Conservation (phyloP, 176 grass and related monocot species). For the Dendrocalamus sinicus region DNA sequence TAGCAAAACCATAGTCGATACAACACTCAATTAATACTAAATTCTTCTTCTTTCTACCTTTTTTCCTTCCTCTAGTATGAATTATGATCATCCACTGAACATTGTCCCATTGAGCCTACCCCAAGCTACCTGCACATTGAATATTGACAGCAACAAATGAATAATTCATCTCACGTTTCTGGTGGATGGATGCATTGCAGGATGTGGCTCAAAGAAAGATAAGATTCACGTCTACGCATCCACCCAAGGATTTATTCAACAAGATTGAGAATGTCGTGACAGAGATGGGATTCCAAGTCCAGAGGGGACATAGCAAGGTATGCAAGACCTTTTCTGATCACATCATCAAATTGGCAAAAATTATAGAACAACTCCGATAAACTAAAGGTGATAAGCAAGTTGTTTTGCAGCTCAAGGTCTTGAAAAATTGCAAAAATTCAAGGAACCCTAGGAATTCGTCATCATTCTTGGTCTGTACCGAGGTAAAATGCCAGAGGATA, state of each 20-base stretch:
- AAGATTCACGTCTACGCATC: conserved; percentile 74
- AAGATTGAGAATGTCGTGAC: conserved; percentile 62
- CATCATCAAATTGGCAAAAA: background rate
- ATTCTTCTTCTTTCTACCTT: background rate
- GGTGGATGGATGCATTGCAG: conserved; percentile 46
- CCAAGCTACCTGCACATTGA: conserved; percentile 10
- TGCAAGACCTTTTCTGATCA: background rate
- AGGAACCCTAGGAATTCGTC: conserved; percentile 29
- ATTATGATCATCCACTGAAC: conserved; percentile 4
- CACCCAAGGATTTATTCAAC: conserved; percentile 66
- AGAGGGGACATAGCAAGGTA: conserved; percentile 58
- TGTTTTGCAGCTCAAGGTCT: conserved; percentile 63
- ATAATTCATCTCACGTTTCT: conserved; percentile 25
- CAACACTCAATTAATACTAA: background rate
- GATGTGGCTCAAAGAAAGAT: conserved; percentile 73
- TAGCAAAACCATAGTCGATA: too few species aligned
- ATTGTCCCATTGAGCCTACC: background rate
- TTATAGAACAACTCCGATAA: conserved; percentile 3
- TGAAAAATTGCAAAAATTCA: conserved; percentile 49
- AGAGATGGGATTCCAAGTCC: conserved; percentile 72
- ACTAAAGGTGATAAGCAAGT: background rate
- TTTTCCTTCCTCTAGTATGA: background rate
- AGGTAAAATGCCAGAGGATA: conserved; percentile 52
- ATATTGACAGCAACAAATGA: background rate
- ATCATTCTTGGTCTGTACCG: conserved; percentile 61